Conservation (phyloP, 768 basidiomycete species). For the Sporobolomyces pararoseus region DNA sequence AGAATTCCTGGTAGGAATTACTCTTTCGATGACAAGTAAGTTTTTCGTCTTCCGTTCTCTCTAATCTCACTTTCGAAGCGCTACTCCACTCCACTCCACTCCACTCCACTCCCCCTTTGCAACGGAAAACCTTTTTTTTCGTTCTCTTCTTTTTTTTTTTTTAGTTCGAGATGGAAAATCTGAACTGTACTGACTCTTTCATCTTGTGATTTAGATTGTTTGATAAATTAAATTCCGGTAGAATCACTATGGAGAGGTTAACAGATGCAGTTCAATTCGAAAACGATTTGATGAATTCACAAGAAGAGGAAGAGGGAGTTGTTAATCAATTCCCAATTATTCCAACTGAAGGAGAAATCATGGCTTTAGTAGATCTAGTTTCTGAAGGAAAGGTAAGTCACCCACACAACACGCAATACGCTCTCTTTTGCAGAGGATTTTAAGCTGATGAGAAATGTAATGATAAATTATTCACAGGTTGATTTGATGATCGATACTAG, state of each 20-base stretch:
- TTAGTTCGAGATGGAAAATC: no score
- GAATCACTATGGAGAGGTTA: constrained; percentile 49
- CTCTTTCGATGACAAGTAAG: constrained; percentile 70
- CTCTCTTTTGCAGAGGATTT: no score
- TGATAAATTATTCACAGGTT: constrained; percentile 54
- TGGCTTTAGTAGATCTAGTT: constrained; percentile 71
- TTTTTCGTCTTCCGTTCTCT: no score
- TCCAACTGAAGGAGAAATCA: constrained; percentile 74
- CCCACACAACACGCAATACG: background rate
- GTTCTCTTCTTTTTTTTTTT: no score
- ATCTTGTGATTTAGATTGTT: constrained; percentile 7
- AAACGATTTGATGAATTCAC: constrained; percentile 59
- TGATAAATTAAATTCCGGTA: constrained; percentile 45
- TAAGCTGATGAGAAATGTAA: background rate
- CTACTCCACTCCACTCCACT: no score
- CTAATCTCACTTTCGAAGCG: no score
- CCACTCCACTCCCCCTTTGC: no score
- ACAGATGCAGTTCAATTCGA: constrained; percentile 50
- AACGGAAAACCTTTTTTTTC: no score
- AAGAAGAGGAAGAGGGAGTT: constrained; percentile 52
- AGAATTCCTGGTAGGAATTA: constrained; percentile 64
- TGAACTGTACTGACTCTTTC: constrained; percentile 41
- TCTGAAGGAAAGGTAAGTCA: constrained; percentile 67
- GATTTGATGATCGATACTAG: constrained; percentile 68
- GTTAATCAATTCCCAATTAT: constrained; percentile 77